Conservation (phyloP, 2,329 filamentous ascomycete genomes). For the Diaporthe destruens region DNA sequence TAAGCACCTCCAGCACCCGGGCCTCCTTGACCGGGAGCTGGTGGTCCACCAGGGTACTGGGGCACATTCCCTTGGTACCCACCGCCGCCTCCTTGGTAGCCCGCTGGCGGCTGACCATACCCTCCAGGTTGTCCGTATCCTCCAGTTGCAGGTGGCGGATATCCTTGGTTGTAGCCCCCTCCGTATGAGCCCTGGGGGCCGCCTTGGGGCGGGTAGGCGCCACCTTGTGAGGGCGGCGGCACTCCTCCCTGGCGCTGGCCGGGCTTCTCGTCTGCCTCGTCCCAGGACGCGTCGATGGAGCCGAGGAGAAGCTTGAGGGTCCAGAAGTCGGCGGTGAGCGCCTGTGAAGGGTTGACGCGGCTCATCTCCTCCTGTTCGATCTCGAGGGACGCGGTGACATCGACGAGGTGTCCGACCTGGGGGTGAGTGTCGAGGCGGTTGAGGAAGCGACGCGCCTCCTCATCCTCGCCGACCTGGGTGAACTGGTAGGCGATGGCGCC, state of each 20-base stretch:
- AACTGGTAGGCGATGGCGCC: constrained; percentile 19
- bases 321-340: constrained; percentile 17
- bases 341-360: constrained; percentile 1
- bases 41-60: constrained; percentile 14
- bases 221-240: background rate
- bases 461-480: constrained; percentile 19
- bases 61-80: background rate
- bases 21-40: background rate
- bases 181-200: background rate
- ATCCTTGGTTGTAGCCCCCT: constrained; percentile 12
- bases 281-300: background rate
- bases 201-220: background rate
- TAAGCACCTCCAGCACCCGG: background rate
- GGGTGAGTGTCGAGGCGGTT: constrained; percentile 15
- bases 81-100: constrained; percentile 4
- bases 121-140: background rate
- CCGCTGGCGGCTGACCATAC: constrained; percentile 3
- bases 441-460: constrained; percentile 20
- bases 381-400: constrained; percentile 11
- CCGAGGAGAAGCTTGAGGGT: constrained; percentile 14
- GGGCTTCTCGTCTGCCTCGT: background rate
- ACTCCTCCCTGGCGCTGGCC: background rate
- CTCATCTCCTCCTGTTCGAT: constrained; percentile 20
- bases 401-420: constrained; percentile 8
- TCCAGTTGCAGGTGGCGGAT: background rate